Percentiles rank a stretch among this genome's conserved stretches.
Conservation (phyloP, 768 basidiomycete genomes). For the Amyloporia xantha region DNA sequence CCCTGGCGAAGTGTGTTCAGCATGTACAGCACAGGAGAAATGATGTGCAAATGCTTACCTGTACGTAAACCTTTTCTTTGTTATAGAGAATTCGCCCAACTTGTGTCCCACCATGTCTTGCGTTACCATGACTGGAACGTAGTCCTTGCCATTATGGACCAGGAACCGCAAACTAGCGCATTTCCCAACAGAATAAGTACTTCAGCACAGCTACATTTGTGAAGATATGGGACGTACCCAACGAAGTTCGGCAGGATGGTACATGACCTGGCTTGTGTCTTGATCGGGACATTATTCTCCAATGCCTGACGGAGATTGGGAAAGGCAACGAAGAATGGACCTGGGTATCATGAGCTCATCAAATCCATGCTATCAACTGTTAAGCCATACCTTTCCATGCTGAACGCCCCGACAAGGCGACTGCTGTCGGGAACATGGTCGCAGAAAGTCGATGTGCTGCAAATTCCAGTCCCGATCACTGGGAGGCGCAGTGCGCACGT, state of each 20-base stretch:
- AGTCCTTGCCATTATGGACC: constrained; percentile 93
- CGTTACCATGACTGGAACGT: constrained; percentile 77
- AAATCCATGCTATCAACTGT: neutral
- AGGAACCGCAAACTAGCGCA: constrained; percentile 76
- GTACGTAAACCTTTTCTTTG: constrained; percentile 81
- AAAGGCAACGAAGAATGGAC: constrained; percentile 93
- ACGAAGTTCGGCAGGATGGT: constrained; percentile 96
- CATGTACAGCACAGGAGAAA: neutral
- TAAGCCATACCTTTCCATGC: constrained; percentile 68
- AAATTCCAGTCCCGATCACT: neutral
- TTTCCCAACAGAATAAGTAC: neutral
- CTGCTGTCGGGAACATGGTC: constrained; percentile 56
- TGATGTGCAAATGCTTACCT: constrained; percentile 48
- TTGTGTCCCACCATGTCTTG: constrained; percentile 99
- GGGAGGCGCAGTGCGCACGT: neutral
- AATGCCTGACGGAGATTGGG: constrained; percentile 80
- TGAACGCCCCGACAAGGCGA: constrained; percentile 62
- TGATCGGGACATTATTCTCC: constrained; percentile 76
- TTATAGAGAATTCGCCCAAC: constrained; percentile 89
- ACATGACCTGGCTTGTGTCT: constrained; percentile 82
- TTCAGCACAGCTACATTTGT: neutral
- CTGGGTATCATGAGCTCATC: constrained; percentile 31
- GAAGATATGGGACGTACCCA: constrained; percentile 49
- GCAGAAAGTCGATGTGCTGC: neutral
- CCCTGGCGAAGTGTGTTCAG: constrained; percentile 18